A percentile compares a stretch with the other conserved stretches of the same genome.
Evolutionary conservation across 1,139 yeast species (phyloP).

Genomic region (Candida sanyaensis): DNA sequence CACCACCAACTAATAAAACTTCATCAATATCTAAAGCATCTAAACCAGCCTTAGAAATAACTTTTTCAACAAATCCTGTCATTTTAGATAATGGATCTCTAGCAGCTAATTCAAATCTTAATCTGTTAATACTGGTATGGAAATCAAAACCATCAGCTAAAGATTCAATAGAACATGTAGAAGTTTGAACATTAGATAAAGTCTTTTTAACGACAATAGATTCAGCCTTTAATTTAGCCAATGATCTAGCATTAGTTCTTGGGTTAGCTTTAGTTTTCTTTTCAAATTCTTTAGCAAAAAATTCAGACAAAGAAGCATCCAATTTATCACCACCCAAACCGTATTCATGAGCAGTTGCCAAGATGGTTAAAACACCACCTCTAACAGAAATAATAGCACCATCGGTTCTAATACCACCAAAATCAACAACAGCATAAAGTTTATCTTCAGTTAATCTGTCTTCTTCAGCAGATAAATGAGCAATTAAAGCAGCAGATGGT

Average conservation of each 20-base stretch:
- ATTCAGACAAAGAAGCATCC: conserved; percentile 79
- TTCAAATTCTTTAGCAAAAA: conserved; percentile 90
- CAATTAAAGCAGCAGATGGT: conserved; percentile 89
- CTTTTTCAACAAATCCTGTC: conserved; percentile 72
- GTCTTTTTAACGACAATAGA: conserved; percentile 88
- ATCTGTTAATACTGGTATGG: conserved; percentile 90
- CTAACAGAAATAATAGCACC: conserved; percentile 93
- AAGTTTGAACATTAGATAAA: conserved; percentile 82
- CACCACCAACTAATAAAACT: conserved; percentile 91
- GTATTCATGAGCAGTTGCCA: conserved; percentile 83
- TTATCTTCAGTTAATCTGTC: conserved; percentile 67
- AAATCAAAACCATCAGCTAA: conserved; percentile 93
- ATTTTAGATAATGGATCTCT: conserved; percentile 77
- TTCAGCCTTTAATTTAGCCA: conserved; percentile 87
- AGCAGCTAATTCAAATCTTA: conserved; percentile 88
- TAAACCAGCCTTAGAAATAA: conserved; percentile 78
- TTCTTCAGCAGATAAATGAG: conserved; percentile 61
- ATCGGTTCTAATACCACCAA: conserved; percentile 96
- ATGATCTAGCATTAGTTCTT: conserved; percentile 74
- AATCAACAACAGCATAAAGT: conserved; percentile 89
- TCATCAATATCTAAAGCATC: conserved; percentile 89
- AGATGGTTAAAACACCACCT: conserved; percentile 88
- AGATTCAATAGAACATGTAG: conserved; percentile 93
- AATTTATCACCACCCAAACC: conserved; percentile 87
- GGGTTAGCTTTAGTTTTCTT: conserved; percentile 86